Percentiles rank a stretch among this genome's conserved stretches.
Conservation (phyloP, 2,329 filamentous ascomycete genomes). For the Escovopsis sp. region DNA sequence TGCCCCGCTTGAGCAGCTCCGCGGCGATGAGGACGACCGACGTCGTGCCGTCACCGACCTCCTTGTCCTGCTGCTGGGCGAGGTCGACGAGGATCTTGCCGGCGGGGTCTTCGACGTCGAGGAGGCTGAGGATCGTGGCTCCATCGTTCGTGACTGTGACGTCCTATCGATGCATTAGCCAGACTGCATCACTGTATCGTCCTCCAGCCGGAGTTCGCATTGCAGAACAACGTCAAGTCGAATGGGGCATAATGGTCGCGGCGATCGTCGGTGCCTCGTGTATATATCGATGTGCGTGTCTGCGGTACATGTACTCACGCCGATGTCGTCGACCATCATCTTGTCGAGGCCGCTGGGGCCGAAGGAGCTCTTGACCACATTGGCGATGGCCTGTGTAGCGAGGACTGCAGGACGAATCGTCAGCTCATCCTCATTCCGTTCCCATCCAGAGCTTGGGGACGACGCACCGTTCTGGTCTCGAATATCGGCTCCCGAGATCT, state of each 20-base stretch:
- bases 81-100: constrained; percentile 97
- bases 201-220: too few relatives aligned
- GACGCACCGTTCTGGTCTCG: constrained; percentile 79
- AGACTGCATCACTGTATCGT: too few relatives aligned
- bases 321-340: constrained; percentile 99
- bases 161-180: constrained; percentile 38
- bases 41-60: constrained; percentile 95
- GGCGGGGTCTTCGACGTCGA: constrained; percentile 95
- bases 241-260: too few relatives aligned
- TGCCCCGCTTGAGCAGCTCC: constrained; percentile 81
- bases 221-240: too few relatives aligned
- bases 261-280: too few relatives aligned
- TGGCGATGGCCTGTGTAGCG: constrained; percentile 91
- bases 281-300: constrained; percentile 1
- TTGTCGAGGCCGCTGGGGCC: constrained; percentile 94
- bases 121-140: constrained; percentile 84
- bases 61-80: constrained; percentile 96
- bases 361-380: constrained; percentile 98
- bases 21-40: constrained; percentile 95
- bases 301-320: constrained; percentile 49
- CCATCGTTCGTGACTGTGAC: constrained; percentile 98
- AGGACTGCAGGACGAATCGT: constrained; percentile 43
- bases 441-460: constrained; percentile 6
- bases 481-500: constrained; percentile 94
- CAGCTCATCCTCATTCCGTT: constrained; percentile 9